Base-by-base conservation (phyloP, 78 protist species). In the Protostelium mycophagum region DNA sequence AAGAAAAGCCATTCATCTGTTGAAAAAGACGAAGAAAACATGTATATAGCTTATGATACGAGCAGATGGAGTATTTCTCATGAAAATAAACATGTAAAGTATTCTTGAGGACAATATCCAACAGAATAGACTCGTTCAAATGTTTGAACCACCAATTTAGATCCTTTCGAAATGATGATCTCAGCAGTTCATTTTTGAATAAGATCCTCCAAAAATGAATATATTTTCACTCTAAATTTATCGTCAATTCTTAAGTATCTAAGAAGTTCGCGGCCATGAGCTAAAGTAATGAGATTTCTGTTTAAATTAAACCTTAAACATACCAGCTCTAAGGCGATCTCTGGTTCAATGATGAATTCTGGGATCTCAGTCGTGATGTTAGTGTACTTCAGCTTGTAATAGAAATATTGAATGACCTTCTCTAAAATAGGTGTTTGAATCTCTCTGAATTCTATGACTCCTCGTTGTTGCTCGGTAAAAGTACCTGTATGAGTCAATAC, bases 301-400 rank as follows among this genome's bases (percentile, higher is more conserved):
- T 25, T 51, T 51, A 25, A 5, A 16, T 51, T 16, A 16, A 51
- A 16, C 73, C 16, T 51, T 51, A 25, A 51, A 25, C 73, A 25
- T 16, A 51, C 73, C 73, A 96, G 91, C 83, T 96, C 98, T n/a
- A 96, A 91, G 16, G 94, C 96, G 34, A 91, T 88, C 86, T 94
- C 96, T 31, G 93, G 95, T 86, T 92, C 93, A 83, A 96, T 96
- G 51, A 85, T 88, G 63, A 96, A 96, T 37, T 96, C 97, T 86
- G 98, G 98, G 28, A 96, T 87, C 35, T 91, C 97, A 28, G 91
- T 85, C 23, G 95, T 95, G 51, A 90, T 83, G 88, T 93, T 93
- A 29, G 96, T 83, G 37, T 93, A 95, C 35, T 90, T 87, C 28
- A 93, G 85, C 86, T 94, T 94, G 93, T 95, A 96, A 86, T 96